phyloP scores from a whole-genome alignment of 2,329 filamentous ascomycete genomes.

The Paraphaeosphaeria sporulosa region DNA sequence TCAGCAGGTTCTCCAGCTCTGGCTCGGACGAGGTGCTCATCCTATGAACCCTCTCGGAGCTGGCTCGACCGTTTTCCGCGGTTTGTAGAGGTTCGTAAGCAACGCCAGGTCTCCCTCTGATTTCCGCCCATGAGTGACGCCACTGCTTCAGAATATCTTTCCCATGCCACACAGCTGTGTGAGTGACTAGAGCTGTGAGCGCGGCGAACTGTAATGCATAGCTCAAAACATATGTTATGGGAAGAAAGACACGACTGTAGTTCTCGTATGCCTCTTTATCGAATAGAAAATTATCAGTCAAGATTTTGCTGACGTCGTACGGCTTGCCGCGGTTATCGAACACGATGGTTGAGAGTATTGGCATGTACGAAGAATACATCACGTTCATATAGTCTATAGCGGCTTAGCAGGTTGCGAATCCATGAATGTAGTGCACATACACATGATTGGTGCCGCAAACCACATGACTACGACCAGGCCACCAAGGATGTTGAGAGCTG shows the following conservation, averaged over 20 bases:
- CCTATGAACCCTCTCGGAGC: slow-evolving; percentile 31
- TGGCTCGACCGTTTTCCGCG: slow-evolving; percentile 45
- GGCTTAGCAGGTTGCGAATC: background rate
- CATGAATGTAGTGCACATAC: slow-evolving; percentile 40
- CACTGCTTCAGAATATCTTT: slow-evolving; percentile 82
- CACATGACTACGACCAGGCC: slow-evolving; percentile 85
- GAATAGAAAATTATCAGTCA: slow-evolving; percentile 80
- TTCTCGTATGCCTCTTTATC: slow-evolving; percentile 76
- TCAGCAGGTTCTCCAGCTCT: slow-evolving; percentile 63
- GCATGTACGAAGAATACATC: slow-evolving; percentile 84
- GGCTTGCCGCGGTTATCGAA: slow-evolving; percentile 84
- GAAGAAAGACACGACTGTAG: slow-evolving; percentile 86
- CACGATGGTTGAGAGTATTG: slow-evolving; percentile 82
- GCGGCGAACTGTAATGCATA: slow-evolving; percentile 88
- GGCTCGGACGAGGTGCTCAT: slow-evolving; percentile 46
- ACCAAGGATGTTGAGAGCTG: slow-evolving; percentile 82
- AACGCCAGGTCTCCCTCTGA: slow-evolving; percentile 46
- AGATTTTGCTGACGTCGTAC: slow-evolving; percentile 82
- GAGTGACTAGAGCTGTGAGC: slow-evolving; percentile 78
- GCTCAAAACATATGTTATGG: slow-evolving; percentile 86
- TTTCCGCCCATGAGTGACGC: slow-evolving; percentile 72
- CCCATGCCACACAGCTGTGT: slow-evolving; percentile 85
- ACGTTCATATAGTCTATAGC: slow-evolving; percentile 73
- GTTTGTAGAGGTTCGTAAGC: slow-evolving; percentile 46
- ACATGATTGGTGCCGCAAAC: slow-evolving; percentile 80